Base-by-base conservation (phyloP, 176 grass and related monocot species). In the Neostapfia colusana region DNA sequence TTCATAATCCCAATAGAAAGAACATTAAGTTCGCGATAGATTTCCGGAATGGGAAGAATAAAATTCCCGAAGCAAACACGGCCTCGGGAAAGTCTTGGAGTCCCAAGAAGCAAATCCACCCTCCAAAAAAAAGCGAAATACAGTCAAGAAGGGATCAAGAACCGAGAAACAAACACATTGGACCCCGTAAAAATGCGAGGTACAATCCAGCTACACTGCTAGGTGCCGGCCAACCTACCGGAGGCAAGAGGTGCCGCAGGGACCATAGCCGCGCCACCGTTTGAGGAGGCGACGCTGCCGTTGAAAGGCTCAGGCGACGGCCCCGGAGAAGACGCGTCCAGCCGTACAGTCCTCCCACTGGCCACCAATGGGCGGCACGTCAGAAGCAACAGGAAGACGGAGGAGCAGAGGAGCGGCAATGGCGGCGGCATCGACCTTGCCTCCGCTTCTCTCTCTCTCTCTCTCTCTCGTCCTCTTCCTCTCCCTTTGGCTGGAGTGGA, bases 401-500 rank as follows among this genome's bases (percentile, higher is more conserved):
- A 25, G 80, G 62, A 61, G 63, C 36, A 50, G 10, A 70, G 55
- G 5, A 63, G 56, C 48, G 55, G 76, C 81, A 80, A 84, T 84
- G 81, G 70, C 11, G 78, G 54, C 65, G 20, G 63, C 81, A 88
- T 84, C 75, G 86, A 64, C 70, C 71, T 5, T n/a, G n/a, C n/a
- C n/a, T n/a, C n/a, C 85, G 71, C 77, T 59, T 21, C 45, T 60
- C 16, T 42, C 4, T 31, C 64, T 14, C 38, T 24, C 20, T 13
- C 6, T 59, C 58, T 20, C 8, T 2, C 13, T 20, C 23, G 36
- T 10, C 11, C 2, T 25, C 13, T 20, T 26, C 51, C 12, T 17
- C 56, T 14, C 43, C 43, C 20, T 21, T 57, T 41, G 67, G 67
- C 11, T 48, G 44, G 34, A 59, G 68, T 15, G 45, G 71, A 77